Evolutionary conservation across 1,139 yeast species (phyloP), one percentile per base, ranked within the genome.

Genomic region (Hansenula anomala): DNA sequence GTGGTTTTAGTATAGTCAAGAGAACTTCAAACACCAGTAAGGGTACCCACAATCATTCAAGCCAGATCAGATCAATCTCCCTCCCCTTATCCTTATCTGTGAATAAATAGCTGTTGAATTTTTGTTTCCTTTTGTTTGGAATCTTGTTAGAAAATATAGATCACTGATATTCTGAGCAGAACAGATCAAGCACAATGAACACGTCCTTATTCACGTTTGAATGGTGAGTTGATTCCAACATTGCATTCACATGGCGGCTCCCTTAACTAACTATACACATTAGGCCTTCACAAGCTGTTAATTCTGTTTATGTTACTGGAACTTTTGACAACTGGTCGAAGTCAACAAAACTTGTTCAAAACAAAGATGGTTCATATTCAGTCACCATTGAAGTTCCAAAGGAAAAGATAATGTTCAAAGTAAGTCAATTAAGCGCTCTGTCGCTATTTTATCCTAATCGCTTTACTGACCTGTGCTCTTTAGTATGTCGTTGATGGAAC

Each of bases 401-500:
- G 19, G 71, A 64, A 38, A 68, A 66, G 47, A 55, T 75, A 15
- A 58, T 66, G 33, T 80, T 77, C 67, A 80, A 65, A 42, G 60
- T 56, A 38, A 25, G 56, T 44, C 9, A n/a, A 6, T 14, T 20
- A 3, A 14, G 11, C 25, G 17, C 14, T 10, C 4, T 8, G 3
- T n/a, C n/a, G n/a, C n/a, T n/a, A n/a, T 11, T 18, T 18, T 4
- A 10, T 15, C 14, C 34, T 16, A 12, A 20, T n/a, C 32, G 6
- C 4, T 4, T 13, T 15, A 12, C 15, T 20, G 9, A 20, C 22
- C 6, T 6, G 6, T 6, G 6, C 9, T 20, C 9, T 6, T 57
- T 67, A 78, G 63, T 80, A 73, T 56, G 73, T 80, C 37, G 86
- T 80, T 40, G 86, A 80, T 54, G 84, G 78, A n/a, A 67, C 66